Percentiles rank a stretch among this genome's conserved stretches.
These are phyloP conservation scores for Pelargonium fulgidum DNA, from an alignment of 441 rosid genomes.

Conservation along the genomic window DNA sequence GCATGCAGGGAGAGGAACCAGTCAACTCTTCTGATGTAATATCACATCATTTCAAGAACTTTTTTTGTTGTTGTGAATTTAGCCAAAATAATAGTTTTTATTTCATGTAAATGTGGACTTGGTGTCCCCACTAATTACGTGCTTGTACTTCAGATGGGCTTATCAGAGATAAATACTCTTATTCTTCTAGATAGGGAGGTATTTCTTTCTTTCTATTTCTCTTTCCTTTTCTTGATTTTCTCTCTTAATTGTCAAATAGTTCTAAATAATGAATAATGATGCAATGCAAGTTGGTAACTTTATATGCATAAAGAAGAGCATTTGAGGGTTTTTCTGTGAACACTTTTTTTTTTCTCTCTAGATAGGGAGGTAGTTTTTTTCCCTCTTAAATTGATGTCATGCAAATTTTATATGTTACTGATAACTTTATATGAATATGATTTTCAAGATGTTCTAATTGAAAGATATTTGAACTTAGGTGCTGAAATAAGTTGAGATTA, in stretches of 20 bases:
- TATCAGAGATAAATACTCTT: slow-evolving; percentile 78
- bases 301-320: too few relatives aligned
- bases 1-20: slow-evolving; percentile 91
- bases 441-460: neutral
- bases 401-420: slow-evolving; percentile 1
- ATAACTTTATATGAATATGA: slow-evolving; percentile 3
- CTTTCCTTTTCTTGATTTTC: neutral
- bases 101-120: slow-evolving; percentile 14
- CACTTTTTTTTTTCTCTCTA: too few relatives aligned
- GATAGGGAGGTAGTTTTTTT: too few relatives aligned
- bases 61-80: too few relatives aligned
- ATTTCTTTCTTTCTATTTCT: slow-evolving; percentile 4
- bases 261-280: too few relatives aligned
- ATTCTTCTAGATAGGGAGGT: slow-evolving; percentile 94
- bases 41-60: slow-evolving; percentile 7
- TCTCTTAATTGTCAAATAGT: neutral
- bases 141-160: slow-evolving; percentile 43
- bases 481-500: neutral
- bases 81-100: neutral
- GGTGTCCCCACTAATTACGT: slow-evolving; percentile 15
- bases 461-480: neutral
- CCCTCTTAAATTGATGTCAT: too few relatives aligned
- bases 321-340: too few relatives aligned
- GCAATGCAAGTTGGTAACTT: too few relatives aligned
- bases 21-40: slow-evolving; percentile 72